A percentile compares a stretch with the other conserved stretches of the same genome.
These are phyloP conservation scores for Melastoma candidum DNA, from an alignment of 441 rosid genomes.

Conservation along the genomic window DNA sequence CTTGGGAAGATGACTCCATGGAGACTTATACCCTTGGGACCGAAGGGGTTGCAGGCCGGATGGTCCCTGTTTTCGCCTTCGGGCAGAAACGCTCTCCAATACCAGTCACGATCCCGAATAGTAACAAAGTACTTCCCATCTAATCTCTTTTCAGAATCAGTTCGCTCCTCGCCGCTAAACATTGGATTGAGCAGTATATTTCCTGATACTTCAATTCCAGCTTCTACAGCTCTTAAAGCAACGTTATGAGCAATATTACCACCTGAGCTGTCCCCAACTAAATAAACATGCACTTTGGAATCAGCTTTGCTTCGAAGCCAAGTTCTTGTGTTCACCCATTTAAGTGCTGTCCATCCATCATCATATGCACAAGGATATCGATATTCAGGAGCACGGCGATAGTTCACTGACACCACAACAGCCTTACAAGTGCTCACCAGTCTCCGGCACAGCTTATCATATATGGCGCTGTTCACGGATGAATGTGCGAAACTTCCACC, in stretches of 20 bases:
- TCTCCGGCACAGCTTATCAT: conserved; percentile 51
- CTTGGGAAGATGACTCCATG: conserved; percentile 38
- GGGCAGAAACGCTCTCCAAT: conserved; percentile 61
- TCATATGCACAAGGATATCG: conserved; percentile 61
- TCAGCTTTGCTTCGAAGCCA: conserved; percentile 53
- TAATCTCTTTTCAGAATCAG: conserved; percentile 45
- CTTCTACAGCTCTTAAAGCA: conserved; percentile 41
- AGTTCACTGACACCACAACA: conserved; percentile 53
- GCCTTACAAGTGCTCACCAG: conserved; percentile 42
- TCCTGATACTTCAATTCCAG: conserved; percentile 37
- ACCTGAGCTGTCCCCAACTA: conserved; percentile 68
- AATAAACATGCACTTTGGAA: conserved; percentile 45
- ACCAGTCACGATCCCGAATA: conserved; percentile 50
- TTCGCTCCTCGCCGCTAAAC: conserved; percentile 58
- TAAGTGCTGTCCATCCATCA: conserved; percentile 56
- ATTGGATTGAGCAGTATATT: conserved; percentile 54
- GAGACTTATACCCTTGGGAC: conserved; percentile 34
- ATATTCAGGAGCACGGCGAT: conserved; percentile 54
- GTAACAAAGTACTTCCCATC: conserved; percentile 64
- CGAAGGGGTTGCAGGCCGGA: conserved; percentile 57
- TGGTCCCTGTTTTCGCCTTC: conserved; percentile 60
- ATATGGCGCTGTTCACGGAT: conserved; percentile 54
- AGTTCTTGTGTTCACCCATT: conserved; percentile 45
- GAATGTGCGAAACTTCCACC: conserved; percentile 75
- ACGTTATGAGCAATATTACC: conserved; percentile 59